Base-by-base conservation (phyloP, 2,329 filamentous ascomycete genomes). In the Xylaria sp. region DNA sequence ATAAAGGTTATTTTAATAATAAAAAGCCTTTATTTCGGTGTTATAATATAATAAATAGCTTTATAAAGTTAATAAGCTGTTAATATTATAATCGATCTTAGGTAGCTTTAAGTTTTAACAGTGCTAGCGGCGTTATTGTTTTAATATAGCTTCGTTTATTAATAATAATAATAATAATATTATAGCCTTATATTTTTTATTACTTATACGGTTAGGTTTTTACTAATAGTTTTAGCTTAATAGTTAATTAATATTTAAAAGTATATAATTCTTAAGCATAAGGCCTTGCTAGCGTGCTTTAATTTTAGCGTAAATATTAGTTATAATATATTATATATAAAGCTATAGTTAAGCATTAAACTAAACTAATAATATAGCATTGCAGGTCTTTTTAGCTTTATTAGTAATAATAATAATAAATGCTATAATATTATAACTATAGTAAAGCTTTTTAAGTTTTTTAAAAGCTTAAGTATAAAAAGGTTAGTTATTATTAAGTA, bases 31-130 rank as follows among this genome's bases (percentile, higher is more conserved):
- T 37, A 16, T 1, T 51, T 64, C n/a, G 5, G 3, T 51, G 51
- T 53, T 44, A 55, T 25, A 54, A 16, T 53, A 42, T 12, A 9
- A 6, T 42, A 42, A 44, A 63, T 60, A 65, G 18, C n/a, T 35
- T 35, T 54, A 65, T 47, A 60, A 55, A 40, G n/a, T 60, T 65
- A 60, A 55, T 25, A 60, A 5, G 1, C 18, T 23, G 12, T 65
- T 65, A 50, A 65, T 55, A 65, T 65, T 54, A 60, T 65, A 65
- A 16, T 60, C n/a, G 37, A 65, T 65, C 16, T 44, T 32, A 27
- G 44, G n/a, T 12, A 47, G 23, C 1, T 8, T 35, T 16, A 63
- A 47, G 2, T 16, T 29, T 18, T 25, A 53, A 12, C 10, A 4
- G 2, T 48, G 25, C 2, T 25, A 48, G 12, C 10, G 9, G 2